Conservation (phyloP, 192 early-diverging fungal genomes). For the Powellomyces hirtus region DNA sequence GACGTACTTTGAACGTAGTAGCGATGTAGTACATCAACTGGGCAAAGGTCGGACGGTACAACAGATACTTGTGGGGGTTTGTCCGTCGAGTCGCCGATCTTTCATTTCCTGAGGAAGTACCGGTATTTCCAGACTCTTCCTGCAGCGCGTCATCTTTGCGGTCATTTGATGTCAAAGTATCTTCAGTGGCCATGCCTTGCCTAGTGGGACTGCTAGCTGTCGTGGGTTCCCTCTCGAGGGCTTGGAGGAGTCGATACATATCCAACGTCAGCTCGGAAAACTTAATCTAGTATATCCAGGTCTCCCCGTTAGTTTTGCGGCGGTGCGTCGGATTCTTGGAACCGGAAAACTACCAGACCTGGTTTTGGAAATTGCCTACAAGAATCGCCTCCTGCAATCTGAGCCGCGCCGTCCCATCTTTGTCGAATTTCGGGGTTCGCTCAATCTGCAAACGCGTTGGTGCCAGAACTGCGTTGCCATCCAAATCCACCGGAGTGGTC, state of each 20-base stretch:
- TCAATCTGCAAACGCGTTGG: slow-evolving; percentile 54
- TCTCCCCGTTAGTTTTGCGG: too few relatives aligned
- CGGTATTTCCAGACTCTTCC: slow-evolving; percentile 43
- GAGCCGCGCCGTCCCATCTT: slow-evolving; percentile 57
- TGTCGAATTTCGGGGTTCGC: slow-evolving; percentile 50
- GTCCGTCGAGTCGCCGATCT: slow-evolving; percentile 46
- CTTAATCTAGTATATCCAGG: slow-evolving; percentile 64
- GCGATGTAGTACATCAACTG: slow-evolving; percentile 90
- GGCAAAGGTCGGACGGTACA: slow-evolving; percentile 87
- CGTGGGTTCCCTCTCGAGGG: slow-evolving; percentile 78
- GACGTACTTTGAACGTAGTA: slow-evolving; percentile 82
- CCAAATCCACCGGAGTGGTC: slow-evolving; percentile 59
- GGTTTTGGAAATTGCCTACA: slow-evolving; percentile 91
- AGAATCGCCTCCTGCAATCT: slow-evolving; percentile 91
- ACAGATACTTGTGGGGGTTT: slow-evolving; percentile 91
- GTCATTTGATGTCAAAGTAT: slow-evolving; percentile 2
- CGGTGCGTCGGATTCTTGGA: not conserved
- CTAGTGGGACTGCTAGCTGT: not conserved
- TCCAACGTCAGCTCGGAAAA: slow-evolving; percentile 96
- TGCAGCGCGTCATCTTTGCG: not conserved
- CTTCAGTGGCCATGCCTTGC: not conserved
- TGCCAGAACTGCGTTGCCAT: slow-evolving; percentile 47
- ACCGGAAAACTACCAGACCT: slow-evolving; percentile 39
- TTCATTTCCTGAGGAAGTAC: slow-evolving; percentile 19
- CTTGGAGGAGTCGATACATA: slow-evolving; percentile 94